phyloP scores from a whole-genome alignment of 305 asterid genomes.

The Fraxinus latifolia region DNA sequence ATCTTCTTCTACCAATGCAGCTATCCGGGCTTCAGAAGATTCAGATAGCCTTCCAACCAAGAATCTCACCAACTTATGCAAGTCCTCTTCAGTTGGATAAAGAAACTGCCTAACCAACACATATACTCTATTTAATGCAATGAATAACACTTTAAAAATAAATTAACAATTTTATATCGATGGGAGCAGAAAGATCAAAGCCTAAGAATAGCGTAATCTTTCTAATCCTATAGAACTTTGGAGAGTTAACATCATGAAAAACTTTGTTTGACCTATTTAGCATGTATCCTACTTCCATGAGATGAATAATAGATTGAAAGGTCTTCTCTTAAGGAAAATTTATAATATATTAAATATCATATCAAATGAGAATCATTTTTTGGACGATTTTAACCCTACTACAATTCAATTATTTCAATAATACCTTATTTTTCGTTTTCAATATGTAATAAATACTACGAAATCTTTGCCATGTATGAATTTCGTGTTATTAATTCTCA shows the following conservation, averaged over 20 bases:
- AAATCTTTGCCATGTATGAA: too few relatives aligned
- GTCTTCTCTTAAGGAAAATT: not conserved
- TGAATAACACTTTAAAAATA: not conserved
- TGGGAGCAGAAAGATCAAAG: not conserved
- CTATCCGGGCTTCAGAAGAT: conserved; percentile 28
- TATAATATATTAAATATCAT: too few relatives aligned
- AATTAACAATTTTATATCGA: not conserved
- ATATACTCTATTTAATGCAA: not conserved
- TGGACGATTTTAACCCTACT: too few relatives aligned
- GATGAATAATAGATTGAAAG: not conserved
- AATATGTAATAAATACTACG: too few relatives aligned
- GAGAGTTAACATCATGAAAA: not conserved
- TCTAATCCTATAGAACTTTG: not conserved
- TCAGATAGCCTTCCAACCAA: conserved; percentile 53
- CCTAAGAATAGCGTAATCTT: not conserved
- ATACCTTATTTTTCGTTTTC: too few relatives aligned
- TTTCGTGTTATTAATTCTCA: too few relatives aligned
- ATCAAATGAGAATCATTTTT: too few relatives aligned
- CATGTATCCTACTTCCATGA: not conserved
- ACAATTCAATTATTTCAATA: too few relatives aligned
- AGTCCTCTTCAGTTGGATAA: conserved; percentile 68
- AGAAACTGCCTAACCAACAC: conserved; percentile 69
- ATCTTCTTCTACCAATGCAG: conserved; percentile 21
- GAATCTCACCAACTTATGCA: conserved; percentile 57
- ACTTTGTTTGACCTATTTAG: not conserved